Evolutionary conservation across 1,284 basidiomycete species (phyloP).

Genomic region (Naganishia cerealis): DNA sequence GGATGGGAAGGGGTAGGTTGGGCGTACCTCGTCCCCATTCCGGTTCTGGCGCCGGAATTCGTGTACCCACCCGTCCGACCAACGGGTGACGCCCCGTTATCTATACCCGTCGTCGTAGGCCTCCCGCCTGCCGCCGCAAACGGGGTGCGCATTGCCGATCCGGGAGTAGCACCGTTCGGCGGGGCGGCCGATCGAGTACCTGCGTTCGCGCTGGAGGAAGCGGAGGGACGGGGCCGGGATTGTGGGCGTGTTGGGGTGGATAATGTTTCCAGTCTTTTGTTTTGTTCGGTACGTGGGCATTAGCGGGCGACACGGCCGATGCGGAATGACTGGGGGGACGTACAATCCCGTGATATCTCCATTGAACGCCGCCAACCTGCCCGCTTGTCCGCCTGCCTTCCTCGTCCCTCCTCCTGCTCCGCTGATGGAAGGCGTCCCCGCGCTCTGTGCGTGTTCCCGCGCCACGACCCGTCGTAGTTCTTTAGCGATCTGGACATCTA

Average conservation of each 20-base stretch:
- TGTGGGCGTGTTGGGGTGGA: conserved; percentile 12
- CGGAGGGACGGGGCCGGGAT: conserved; percentile 12
- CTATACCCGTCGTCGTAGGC: too few species aligned
- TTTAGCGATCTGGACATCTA: conserved; percentile 49
- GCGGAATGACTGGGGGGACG: conserved; percentile 22
- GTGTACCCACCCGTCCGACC: too few species aligned
- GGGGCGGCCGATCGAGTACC: too few species aligned
- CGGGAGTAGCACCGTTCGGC: neutral
- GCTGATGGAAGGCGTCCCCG: conserved; percentile 7
- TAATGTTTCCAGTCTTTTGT: conserved; percentile 28
- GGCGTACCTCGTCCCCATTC: too few species aligned
- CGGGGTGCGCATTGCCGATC: conserved; percentile 4
- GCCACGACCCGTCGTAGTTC: conserved; percentile 53
- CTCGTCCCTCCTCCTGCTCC: conserved; percentile 37
- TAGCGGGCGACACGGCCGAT: too few species aligned
- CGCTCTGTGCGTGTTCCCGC: conserved; percentile 39
- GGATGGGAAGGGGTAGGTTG: too few species aligned
- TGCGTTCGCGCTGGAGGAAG: neutral
- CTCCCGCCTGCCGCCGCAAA: too few species aligned
- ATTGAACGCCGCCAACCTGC: conserved; percentile 5
- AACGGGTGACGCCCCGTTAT: too few species aligned
- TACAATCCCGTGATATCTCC: conserved; percentile 51
- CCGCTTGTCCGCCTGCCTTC: conserved; percentile 37
- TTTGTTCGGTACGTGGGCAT: neutral
- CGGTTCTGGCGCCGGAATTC: too few species aligned